Evolutionary conservation across 2,329 filamentous ascomycete species (phyloP).

Genomic region (Colletotrichum sp.): DNA sequence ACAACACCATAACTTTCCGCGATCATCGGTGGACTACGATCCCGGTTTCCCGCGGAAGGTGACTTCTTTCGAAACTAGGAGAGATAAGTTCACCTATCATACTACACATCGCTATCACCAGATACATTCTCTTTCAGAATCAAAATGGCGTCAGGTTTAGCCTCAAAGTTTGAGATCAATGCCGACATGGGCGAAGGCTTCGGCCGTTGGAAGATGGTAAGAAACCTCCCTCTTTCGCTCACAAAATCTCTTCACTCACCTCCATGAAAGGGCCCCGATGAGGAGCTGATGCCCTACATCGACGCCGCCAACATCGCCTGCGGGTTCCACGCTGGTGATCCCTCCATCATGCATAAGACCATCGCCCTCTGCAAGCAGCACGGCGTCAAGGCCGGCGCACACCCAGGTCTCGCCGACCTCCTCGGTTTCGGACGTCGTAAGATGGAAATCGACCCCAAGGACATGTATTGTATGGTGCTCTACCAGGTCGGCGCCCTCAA

Average conservation of each 20-base stretch:
- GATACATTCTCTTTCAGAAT: not conserved
- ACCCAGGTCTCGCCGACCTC: slow-evolving; percentile 69
- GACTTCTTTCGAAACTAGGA: not conserved
- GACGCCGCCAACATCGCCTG: slow-evolving; percentile 69
- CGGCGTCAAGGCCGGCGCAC: slow-evolving; percentile 63
- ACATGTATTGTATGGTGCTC: slow-evolving; percentile 60
- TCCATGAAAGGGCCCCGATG: not conserved
- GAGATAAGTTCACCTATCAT: not conserved
- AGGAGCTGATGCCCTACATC: slow-evolving; percentile 61
- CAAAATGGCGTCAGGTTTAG: not conserved
- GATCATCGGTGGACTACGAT: not conserved
- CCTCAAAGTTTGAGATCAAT: slow-evolving; percentile 41
- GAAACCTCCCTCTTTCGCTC: no score
- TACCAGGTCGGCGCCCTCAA: slow-evolving; percentile 70
- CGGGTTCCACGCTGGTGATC: slow-evolving; percentile 65
- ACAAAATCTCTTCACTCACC: not conserved
- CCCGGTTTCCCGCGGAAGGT: not conserved
- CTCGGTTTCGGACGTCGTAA: slow-evolving; percentile 69
- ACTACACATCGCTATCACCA: not conserved
- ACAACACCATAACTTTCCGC: not conserved
- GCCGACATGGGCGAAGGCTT: slow-evolving; percentile 59
- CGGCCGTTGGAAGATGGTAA: slow-evolving; percentile 43
- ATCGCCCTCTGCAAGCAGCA: slow-evolving; percentile 62
- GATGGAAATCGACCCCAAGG: slow-evolving; percentile 62
- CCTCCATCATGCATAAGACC: slow-evolving; percentile 68